Base-by-base conservation (phyloP, 73 alveolate species). In the Breviolum minutum region DNA sequence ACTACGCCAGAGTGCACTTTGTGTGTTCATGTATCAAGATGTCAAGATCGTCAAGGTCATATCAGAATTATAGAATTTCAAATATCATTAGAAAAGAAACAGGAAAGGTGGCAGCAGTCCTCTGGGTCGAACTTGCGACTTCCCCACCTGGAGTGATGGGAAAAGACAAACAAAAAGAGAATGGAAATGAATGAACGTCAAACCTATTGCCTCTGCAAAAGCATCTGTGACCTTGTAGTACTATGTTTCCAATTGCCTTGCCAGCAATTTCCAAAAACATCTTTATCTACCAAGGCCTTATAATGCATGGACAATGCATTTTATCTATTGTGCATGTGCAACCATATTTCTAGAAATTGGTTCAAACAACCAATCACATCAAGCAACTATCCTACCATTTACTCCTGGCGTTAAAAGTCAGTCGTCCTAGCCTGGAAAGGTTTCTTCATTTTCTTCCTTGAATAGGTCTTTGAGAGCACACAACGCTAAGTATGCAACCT, bases 121-220 rank as follows among this genome's bases (percentile, higher is more conserved):
- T 90, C 97, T 13, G 97, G 97, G 20, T 90, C 97, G 40, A 90
- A 90, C 77, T 73, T 90, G 48, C 69, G 79, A 63, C 70, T 71
- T 62, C 40, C 86, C 97, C 97, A 90, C 97, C 97, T 88, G 54
- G 87, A n/a, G 68, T 40, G 71, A 7, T 40, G 30, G 8, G 69
- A 81, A 40, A 14, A 20, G 54, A 3, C 54, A 40, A 40, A 40
- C 3, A 2, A 40, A 40, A 40, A 40, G 5, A 40, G 54, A 40
- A 40, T 40, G 54, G 5, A 40, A 40, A 40, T 40, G 54, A 40
- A 40, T 40, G 54, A 3, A 40, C 54, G 54, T 40, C 54, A 40
- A 40, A 40, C 54, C 54, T 40, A 2, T 40, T 40, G 54, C 54
- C 5, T 40, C 85, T 17, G 30, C 26, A 8, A n/a, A 71, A 8